phyloP scores from a whole-genome alignment of 257 asterid species.

The Nicotiana sylvestris region DNA sequence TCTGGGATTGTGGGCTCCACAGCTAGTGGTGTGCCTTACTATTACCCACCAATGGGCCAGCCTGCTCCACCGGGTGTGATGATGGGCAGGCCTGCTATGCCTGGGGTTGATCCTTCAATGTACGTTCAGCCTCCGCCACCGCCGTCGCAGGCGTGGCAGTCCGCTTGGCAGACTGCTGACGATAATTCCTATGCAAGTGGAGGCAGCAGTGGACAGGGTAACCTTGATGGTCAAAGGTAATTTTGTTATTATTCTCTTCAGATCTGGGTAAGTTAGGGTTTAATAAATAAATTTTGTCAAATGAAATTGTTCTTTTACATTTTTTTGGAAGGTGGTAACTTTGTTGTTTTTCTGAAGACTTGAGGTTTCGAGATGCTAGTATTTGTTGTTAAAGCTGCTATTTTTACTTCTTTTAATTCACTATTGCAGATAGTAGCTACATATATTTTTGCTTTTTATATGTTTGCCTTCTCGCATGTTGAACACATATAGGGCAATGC shows the following conservation, averaged over 20 bases:
- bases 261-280: slow-evolving; percentile 12
- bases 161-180: slow-evolving; percentile 68
- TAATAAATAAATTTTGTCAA: neutral
- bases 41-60: slow-evolving; percentile 78
- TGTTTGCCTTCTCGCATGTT: slow-evolving; percentile 1
- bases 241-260: neutral
- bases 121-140: slow-evolving; percentile 61
- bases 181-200: slow-evolving; percentile 59
- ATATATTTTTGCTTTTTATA: neutral
- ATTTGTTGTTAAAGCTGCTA: neutral
- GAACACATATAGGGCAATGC: neutral
- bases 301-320: neutral
- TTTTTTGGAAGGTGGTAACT: neutral
- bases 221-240: slow-evolving; percentile 70
- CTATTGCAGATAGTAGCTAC: neutral
- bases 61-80: slow-evolving; percentile 44
- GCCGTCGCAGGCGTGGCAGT: slow-evolving; percentile 85
- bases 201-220: slow-evolving; percentile 53
- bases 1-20: slow-evolving; percentile 26
- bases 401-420: neutral
- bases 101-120: slow-evolving; percentile 59
- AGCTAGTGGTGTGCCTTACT: slow-evolving; percentile 72
- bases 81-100: slow-evolving; percentile 70
- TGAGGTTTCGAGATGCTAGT: neutral
- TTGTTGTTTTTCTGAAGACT: neutral